Evolutionary conservation across 2,329 filamentous ascomycete species (phyloP), one percentile per base, ranked within the genome.

Genomic region (Rhynchosporium agropyri): DNA sequence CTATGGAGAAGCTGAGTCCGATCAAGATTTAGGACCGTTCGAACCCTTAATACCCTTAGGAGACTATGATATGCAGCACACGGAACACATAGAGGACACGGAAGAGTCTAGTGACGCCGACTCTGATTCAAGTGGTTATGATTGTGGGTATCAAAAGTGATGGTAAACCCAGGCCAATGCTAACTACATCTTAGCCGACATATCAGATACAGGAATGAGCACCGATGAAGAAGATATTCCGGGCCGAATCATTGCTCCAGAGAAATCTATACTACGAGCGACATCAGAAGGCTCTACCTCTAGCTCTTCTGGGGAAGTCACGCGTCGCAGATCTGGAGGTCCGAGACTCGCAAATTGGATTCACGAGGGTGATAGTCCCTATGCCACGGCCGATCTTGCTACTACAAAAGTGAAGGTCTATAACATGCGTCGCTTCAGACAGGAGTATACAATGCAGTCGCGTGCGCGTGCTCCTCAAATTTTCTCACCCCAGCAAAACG

Each of bases 171-270:
- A 38, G 20, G 58, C 51, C 28, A 59, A 65, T 75, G 79, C 83
- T 85, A 79, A 85, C 33, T 77, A 67, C 63, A 40, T 49, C 63
- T 57, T 53, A 85, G 83, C 82, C 71, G 83, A 85, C 74, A 36
- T 36, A 10, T 36, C 33, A 36, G 80, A 84, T 74, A 82, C 83
- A 73, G 65, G 63, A 55, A 83, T 85, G 68, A 85, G 83, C 60
- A 85, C 83, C 73, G 83, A 86, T 73, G 83, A 85, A 56, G 60
- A 60, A 73, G 82, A 85, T 70, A 77, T 80, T 55, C 79, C 57
- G 8, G 26, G 28, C 31, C 43, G 28, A 7, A 31, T 43, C 33
- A 50, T 55, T 9, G 78, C 80, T 26, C 78, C 81, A 4, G 38
- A 53, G 46, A 48, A 48, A 33, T 60, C 58, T 8, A 46, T 60